Evolutionary conservation across 305 asterid genomes (phyloP).

Genomic region (Plantago coronopus): DNA sequence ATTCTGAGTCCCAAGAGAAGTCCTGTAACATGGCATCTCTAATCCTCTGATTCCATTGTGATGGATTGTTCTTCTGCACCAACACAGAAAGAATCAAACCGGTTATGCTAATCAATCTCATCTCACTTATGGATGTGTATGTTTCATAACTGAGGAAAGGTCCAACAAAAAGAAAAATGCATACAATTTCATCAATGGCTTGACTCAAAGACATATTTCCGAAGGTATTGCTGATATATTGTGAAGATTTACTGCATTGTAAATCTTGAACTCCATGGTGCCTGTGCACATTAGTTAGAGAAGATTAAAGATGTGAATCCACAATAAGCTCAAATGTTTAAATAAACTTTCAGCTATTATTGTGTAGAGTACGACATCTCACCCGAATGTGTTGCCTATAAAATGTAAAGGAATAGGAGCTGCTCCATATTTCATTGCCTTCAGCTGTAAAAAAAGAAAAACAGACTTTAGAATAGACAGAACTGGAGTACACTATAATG

Average conservation of each 20-base stretch:
- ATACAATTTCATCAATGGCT: conserved; percentile 67
- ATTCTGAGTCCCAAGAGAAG: conserved; percentile 71
- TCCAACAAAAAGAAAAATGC: conserved; percentile 12
- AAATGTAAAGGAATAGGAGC: conserved; percentile 47
- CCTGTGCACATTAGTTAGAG: conserved; percentile 34
- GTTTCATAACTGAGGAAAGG: neutral
- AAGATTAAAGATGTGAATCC: conserved; percentile 9
- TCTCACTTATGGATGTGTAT: neutral
- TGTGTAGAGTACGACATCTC: conserved; percentile 12
- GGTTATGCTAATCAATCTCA: conserved; percentile 1
- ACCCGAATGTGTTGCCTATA: conserved; percentile 44
- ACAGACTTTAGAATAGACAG: neutral
- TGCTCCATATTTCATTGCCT: conserved; percentile 70
- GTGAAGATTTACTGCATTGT: conserved; percentile 40
- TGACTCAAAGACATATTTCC: conserved; percentile 47
- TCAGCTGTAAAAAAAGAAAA: conserved; percentile 37
- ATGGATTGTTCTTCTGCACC: conserved; percentile 51
- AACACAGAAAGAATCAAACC: neutral
- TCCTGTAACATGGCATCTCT: conserved; percentile 56
- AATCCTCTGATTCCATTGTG: conserved; percentile 51
- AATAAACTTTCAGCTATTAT: conserved; percentile 1
- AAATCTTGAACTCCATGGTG: conserved; percentile 29
- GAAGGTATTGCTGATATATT: conserved; percentile 43
- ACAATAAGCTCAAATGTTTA: conserved; percentile 17
- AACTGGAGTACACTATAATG: neutral